Conservation (phyloP, 2,329 filamentous ascomycete species). For the Blastomyces gilchristii region DNA sequence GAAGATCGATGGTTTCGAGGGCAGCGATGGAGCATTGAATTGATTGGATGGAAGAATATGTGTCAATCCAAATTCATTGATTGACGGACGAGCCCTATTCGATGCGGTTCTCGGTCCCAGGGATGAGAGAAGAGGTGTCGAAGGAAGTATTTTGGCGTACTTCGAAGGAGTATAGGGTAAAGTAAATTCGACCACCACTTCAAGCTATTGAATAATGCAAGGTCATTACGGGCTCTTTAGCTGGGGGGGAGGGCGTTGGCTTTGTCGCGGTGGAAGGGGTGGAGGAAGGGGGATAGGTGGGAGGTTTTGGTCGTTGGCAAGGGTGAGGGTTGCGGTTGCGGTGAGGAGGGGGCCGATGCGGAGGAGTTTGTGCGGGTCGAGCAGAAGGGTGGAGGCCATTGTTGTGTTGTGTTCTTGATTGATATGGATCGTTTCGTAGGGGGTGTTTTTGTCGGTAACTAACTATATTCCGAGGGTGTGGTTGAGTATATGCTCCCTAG, state of each 20-base stretch:
- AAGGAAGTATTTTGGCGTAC: background rate
- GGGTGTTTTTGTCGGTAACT: no score
- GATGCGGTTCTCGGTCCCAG: background rate
- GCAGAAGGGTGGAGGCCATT: slow-evolving; percentile 21
- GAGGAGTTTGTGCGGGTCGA: background rate
- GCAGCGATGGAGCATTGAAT: background rate
- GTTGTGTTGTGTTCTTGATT: background rate
- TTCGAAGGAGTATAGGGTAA: background rate
- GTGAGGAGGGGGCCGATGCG: slow-evolving; percentile 39
- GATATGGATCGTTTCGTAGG: no score
- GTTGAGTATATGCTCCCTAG: background rate
- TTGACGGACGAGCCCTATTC: background rate
- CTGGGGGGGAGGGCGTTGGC: slow-evolving; percentile 30
- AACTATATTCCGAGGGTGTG: background rate
- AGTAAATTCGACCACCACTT: background rate
- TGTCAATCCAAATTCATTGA: background rate
- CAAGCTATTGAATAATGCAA: background rate
- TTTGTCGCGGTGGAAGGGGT: slow-evolving; percentile 13
- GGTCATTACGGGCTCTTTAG: background rate
- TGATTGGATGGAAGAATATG: background rate
- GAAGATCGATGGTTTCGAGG: background rate
- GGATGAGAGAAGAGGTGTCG: background rate
- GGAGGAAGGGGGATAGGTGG: slow-evolving; percentile 18
- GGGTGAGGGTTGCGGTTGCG: slow-evolving; percentile 40
- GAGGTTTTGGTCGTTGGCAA: slow-evolving; percentile 33